Conservation (phyloP, 768 basidiomycete genomes). For the Tricholoma terreum region DNA sequence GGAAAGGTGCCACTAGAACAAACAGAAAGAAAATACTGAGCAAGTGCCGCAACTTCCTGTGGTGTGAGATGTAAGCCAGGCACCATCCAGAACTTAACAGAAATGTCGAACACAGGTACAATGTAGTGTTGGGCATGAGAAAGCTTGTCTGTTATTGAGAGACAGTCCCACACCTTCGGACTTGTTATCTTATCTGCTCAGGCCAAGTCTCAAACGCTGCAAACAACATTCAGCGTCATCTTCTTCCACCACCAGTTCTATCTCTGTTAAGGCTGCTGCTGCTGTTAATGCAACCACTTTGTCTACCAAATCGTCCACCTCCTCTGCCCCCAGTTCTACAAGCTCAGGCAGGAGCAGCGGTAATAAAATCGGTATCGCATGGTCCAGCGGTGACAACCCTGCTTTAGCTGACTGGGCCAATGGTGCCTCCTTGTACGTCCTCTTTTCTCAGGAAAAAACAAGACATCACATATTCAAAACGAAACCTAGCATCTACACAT, state of each 20-base stretch:
- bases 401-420: conserved; percentile 52
- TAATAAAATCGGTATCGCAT: conserved; percentile 65
- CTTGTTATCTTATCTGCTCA: no score
- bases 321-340: conserved; percentile 9
- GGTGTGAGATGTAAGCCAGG: no score
- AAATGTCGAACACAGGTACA: no score
- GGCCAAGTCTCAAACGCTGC: conserved; percentile 65
- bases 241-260: conserved; percentile 10
- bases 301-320: conserved; percentile 13
- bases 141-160: no score
- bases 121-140: no score
- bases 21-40: no score
- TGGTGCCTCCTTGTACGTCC: conserved; percentile 38
- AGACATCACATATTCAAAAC: no score
- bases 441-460: no score
- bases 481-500: conserved; percentile 53
- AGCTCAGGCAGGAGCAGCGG: conserved; percentile 19
- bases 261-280: conserved; percentile 9
- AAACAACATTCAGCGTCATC: conserved; percentile 44
- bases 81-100: no score
- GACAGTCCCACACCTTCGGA: no score
- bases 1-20: no score
- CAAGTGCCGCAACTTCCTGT: no score
- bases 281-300: conserved; percentile 8
- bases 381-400: conserved; percentile 54